Conservation (phyloP, 2,329 filamentous ascomycete genomes). For the Aspergillus sp. region DNA sequence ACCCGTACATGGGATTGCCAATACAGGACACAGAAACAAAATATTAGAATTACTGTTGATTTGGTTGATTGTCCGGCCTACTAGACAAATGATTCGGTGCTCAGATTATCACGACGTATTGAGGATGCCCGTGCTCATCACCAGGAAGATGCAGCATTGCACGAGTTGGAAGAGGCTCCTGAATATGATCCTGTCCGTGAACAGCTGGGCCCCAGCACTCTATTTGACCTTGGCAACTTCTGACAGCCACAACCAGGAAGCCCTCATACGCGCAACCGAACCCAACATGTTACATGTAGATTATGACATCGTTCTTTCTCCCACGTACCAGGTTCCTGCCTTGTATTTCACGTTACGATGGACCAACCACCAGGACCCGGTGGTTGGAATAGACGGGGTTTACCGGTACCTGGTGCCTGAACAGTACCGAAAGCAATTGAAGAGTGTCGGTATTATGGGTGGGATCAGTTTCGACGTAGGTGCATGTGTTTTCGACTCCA, state of each 20-base stretch:
- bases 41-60: background rate
- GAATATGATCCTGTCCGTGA: constrained; percentile 25
- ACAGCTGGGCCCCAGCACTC: constrained; percentile 2
- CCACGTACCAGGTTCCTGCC: constrained; percentile 65
- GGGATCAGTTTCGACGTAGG: constrained; percentile 70
- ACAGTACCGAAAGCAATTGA: constrained; percentile 54
- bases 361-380: constrained; percentile 47
- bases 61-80: constrained; percentile 4
- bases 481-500: constrained; percentile 25
- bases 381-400: constrained; percentile 56
- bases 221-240: constrained; percentile 6
- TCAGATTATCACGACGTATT: constrained; percentile 23
- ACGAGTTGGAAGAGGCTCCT: constrained; percentile 17
- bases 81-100: constrained; percentile 19
- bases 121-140: constrained; percentile 4
- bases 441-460: constrained; percentile 56
- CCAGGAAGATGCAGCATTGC: constrained; percentile 6
- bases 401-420: constrained; percentile 63
- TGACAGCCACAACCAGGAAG: constrained; percentile 34
- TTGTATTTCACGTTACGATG: constrained; percentile 65
- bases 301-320: constrained; percentile 68
- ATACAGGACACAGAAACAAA: too few relatives aligned
- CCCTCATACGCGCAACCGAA: constrained; percentile 28
- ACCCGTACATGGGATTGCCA: too few relatives aligned
- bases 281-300: constrained; percentile 43